phyloP scores from a whole-genome alignment of 202 grass and related monocot species.

The Eragrostis tef region DNA sequence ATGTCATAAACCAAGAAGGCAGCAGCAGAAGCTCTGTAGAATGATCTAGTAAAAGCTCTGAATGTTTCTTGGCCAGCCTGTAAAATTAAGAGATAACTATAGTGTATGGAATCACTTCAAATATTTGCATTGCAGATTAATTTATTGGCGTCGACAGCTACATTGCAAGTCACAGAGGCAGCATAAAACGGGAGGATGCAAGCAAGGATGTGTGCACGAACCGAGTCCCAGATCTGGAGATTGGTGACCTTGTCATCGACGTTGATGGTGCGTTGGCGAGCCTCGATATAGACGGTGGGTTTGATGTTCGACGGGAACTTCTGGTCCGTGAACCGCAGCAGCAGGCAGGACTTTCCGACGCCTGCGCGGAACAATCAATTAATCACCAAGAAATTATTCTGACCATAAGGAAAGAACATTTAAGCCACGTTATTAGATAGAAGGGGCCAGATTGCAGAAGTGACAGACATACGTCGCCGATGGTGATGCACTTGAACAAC shows the following conservation, averaged over 20 bases:
- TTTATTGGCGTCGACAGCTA: too few relatives aligned
- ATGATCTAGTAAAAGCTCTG: slow-evolving; percentile 71
- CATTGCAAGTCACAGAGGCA: background rate
- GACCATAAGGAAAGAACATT: too few relatives aligned
- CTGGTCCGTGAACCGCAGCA: slow-evolving; percentile 70
- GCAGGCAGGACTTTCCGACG: slow-evolving; percentile 72
- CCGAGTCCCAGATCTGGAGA: slow-evolving; percentile 39
- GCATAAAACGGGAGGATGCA: background rate
- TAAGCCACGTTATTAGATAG: too few relatives aligned
- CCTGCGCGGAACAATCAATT: too few relatives aligned
- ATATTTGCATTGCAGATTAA: background rate
- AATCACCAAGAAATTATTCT: too few relatives aligned
- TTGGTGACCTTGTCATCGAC: background rate
- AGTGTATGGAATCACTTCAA: background rate
- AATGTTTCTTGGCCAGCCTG: slow-evolving; percentile 81
- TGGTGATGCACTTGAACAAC: background rate
- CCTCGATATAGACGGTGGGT: slow-evolving; percentile 41
- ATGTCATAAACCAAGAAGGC: slow-evolving; percentile 89
- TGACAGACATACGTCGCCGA: background rate
- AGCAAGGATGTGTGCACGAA: background rate
- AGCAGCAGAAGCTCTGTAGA: slow-evolving; percentile 73
- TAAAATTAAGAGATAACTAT: slow-evolving; percentile 7
- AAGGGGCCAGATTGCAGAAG: too few relatives aligned
- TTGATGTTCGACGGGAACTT: slow-evolving; percentile 60
- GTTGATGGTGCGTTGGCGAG: background rate